Conservation (phyloP, 2,329 filamentous ascomycete genomes). For the Tolypocladium guangdongense region DNA sequence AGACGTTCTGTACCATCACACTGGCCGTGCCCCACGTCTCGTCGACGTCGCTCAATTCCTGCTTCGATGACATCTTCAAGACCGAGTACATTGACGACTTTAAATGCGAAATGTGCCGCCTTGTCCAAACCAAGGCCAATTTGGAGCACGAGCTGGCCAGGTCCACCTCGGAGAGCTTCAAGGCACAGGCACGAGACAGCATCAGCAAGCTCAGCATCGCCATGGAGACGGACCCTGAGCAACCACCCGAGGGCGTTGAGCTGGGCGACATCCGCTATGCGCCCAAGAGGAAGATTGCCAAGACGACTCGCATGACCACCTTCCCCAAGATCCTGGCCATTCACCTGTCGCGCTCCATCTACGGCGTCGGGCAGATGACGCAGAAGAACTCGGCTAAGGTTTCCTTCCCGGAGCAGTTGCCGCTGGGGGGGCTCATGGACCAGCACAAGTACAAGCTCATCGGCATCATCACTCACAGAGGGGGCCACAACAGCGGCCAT, state of each 20-base stretch:
- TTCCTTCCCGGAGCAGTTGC: slow-evolving; percentile 75
- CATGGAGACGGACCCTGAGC: slow-evolving; percentile 73
- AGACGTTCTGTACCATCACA: slow-evolving; percentile 84
- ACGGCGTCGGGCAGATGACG: slow-evolving; percentile 63
- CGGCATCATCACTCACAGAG: slow-evolving; percentile 86
- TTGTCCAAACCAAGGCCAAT: slow-evolving; percentile 64
- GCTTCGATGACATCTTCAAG: slow-evolving; percentile 90
- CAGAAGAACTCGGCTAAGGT: slow-evolving; percentile 95
- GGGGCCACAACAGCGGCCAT: slow-evolving; percentile 90
- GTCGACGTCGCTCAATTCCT: slow-evolving; percentile 72
- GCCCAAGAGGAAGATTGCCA: slow-evolving; percentile 74
- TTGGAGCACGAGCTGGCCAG: slow-evolving; percentile 49
- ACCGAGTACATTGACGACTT: slow-evolving; percentile 96
- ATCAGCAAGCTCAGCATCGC: slow-evolving; percentile 57
- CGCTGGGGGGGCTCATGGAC: slow-evolving; percentile 68
- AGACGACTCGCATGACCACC: slow-evolving; percentile 73
- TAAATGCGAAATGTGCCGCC: slow-evolving; percentile 83
- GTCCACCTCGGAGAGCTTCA: slow-evolving; percentile 41
- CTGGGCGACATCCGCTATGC: slow-evolving; percentile 65
- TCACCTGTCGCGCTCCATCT: slow-evolving; percentile 89
- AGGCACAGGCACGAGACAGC: slow-evolving; percentile 39
- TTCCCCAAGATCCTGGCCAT: slow-evolving; percentile 89
- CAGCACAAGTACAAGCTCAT: slow-evolving; percentile 75
- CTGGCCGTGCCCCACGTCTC: slow-evolving; percentile 78
- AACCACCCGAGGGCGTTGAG: slow-evolving; percentile 56